Percentiles rank a stretch among this genome's conserved stretches.
These are phyloP conservation scores for Guyanaporus albipodus DNA, from an alignment of 768 basidiomycete genomes.

Conservation along the genomic window DNA sequence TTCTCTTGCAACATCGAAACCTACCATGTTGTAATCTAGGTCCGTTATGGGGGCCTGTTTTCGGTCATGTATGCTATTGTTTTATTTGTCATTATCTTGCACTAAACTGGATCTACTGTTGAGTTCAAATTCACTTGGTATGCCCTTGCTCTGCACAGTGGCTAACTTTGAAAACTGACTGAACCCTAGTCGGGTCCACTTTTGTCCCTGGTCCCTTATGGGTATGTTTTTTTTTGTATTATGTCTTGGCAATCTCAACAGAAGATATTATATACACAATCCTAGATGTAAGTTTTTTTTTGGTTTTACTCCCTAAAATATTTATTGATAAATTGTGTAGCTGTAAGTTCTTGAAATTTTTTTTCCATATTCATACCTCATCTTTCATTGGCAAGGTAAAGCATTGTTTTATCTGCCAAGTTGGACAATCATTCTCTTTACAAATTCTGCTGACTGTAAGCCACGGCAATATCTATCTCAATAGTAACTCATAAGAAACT, in stretches of 20 bases:
- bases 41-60: constrained; percentile 7
- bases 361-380: background rate
- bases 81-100: background rate
- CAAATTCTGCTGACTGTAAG: constrained; percentile 2
- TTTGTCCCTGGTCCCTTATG: constrained; percentile 5
- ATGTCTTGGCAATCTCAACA: background rate
- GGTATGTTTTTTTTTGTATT: background rate
- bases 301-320: background rate
- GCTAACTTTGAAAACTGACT: background rate
- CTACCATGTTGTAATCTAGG: background rate
- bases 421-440: background rate
- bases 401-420: background rate
- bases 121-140: background rate
- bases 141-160: too few relatives aligned
- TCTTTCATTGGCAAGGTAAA: background rate
- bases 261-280: background rate
- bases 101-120: background rate
- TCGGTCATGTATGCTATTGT: background rate
- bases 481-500: background rate
- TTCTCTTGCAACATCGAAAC: background rate
- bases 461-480: too few relatives aligned
- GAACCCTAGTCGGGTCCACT: background rate
- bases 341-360: background rate
- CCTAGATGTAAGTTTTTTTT: constrained; percentile 3
- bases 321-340: background rate